Evolutionary conservation across 805 yeast species (phyloP), one percentile per base, ranked within the genome.

Genomic region (Blastobotrys chiropterorum): DNA sequence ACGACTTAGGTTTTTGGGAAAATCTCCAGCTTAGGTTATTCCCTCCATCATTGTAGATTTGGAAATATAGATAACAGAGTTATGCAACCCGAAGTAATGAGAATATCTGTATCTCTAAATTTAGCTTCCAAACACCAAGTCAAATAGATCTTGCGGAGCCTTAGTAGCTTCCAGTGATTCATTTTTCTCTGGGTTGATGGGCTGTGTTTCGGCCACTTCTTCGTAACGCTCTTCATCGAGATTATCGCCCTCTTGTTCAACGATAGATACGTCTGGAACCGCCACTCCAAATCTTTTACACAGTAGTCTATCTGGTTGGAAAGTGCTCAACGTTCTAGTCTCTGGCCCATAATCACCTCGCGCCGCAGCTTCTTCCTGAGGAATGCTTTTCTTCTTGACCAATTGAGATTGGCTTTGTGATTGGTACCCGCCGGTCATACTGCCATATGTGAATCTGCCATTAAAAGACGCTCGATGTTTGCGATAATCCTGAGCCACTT

Each of bases 1-100:
- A 67, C 59, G 72, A 71, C 46, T 50, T 58, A 19, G 74, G 69
- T 50, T 68, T 62, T 51, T 59, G 52, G 53, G 48, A 40, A 8
- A 72, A 63, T 54, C 45, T 58, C 21, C 49, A 21, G 50, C 53
- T 46, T n/a, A 30, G 50, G 7, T 31, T 60, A 8, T 47, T 53
- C 38, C 59, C 54, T 21, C 38, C 19, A 2, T 16, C 44, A 6
- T 21, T 47, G 14, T 47, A 47, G 19, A 11, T 7, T 20, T 20
- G 22, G 7, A 7, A 19, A 22, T 30, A 13, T 30, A 30, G 13
- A 30, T 13, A 13, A 30, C 38, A 13, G 38, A 13, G 38, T 13
- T 30, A 7, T 30, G 38, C 11, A 30, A 13, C 38, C 38, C 38
- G 13, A 13, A 30, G 38, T 13, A 43, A 22, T 11, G 22, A 7